A percentile compares a stretch with the other conserved stretches of the same genome.
phyloP scores from a whole-genome alignment of 371 early-diverging fungal species.

The Mortierella sp. region DNA sequence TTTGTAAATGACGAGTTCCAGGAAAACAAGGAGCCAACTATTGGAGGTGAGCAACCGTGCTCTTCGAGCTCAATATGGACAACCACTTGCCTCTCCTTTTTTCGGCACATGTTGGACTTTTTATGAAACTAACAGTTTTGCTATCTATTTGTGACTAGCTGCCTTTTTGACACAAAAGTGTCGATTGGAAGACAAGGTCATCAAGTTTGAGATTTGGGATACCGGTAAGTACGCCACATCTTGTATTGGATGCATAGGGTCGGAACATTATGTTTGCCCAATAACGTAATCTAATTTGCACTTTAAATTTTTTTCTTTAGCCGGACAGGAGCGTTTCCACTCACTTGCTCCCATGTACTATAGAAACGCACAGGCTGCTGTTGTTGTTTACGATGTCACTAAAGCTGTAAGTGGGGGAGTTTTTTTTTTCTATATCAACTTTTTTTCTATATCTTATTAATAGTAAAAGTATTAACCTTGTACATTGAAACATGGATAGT shows the following conservation, averaged over 20 bases:
- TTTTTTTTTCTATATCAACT: not conserved
- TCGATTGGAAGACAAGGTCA: conserved; percentile 73
- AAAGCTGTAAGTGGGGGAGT: conserved; percentile 73
- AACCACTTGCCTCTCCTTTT: not conserved
- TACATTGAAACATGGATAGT: conserved; percentile 58
- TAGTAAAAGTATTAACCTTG: not conserved
- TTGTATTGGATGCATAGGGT: no score
- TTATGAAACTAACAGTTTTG: not conserved
- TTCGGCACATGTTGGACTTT: not conserved
- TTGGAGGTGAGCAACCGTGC: conserved; percentile 79
- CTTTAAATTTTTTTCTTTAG: not conserved
- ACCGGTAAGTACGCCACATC: conserved; percentile 63
- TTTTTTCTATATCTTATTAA: not conserved
- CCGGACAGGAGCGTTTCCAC: conserved; percentile 93
- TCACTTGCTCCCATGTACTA: conserved; percentile 99
- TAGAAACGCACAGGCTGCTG: conserved; percentile 96
- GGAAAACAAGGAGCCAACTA: conserved; percentile 97
- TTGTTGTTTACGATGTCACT: conserved; percentile 98
- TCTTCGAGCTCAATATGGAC: not conserved
- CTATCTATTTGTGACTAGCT: conserved; percentile 59
- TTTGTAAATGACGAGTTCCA: conserved; percentile 96
- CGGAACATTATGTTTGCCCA: not conserved
- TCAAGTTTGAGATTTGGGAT: conserved; percentile 94
- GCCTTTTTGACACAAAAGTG: conserved; percentile 86
- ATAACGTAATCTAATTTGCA: not conserved